Evolutionary conservation across 2,329 filamentous ascomycete species (phyloP), one percentile per base, ranked within the genome.

Genomic region (Talaromyces sp.): DNA sequence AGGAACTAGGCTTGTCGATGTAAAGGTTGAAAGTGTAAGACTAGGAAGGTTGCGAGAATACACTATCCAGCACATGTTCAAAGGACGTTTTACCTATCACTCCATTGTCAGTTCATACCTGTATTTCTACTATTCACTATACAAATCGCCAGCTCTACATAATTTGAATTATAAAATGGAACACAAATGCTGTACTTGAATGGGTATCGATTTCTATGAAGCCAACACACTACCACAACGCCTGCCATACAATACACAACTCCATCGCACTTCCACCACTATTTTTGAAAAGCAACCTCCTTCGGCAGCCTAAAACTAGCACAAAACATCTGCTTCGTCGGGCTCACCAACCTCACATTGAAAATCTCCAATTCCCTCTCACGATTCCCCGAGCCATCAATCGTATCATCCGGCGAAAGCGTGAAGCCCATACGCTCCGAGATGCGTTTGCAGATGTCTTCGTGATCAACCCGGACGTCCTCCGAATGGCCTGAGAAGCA

Each of bases 241-340:
- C 35, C 44, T 37, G 21, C 18, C 33, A 60, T 50, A 50, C 48
- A 56, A 42, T 28, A 28, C 7, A 6, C 9, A 46, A 33, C 28
- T 12, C 6, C 12, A 14, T 64, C 16, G 2, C 25, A 18, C 60
- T 67, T 71, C 25, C 65, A 63, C 57, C 72, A 3, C 6, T 28
- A 28, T 28, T 70, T 28, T 68, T 71, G 79, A 96, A n/a, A 97
- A 14, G 93, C 95, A 5, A 97, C 91, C 69, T 91, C 87, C 37
- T 81, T 77, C 1, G 95, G 95, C 64, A 99, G 73, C 66, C 92
- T 86, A 77, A 99, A 98, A 68, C 87, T 96, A 33, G 92, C 93
- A 75, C 95, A 98, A 76, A 93, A 98, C 93, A 97, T 97, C 72
- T 89, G 86, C 82, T 99, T 99, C 71, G 91, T 89, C 5, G 95